Evolutionary conservation across 2,329 filamentous ascomycete genomes (phyloP), one percentile per base, ranked within the genome.

Genomic region (Passalora sequoiae): DNA sequence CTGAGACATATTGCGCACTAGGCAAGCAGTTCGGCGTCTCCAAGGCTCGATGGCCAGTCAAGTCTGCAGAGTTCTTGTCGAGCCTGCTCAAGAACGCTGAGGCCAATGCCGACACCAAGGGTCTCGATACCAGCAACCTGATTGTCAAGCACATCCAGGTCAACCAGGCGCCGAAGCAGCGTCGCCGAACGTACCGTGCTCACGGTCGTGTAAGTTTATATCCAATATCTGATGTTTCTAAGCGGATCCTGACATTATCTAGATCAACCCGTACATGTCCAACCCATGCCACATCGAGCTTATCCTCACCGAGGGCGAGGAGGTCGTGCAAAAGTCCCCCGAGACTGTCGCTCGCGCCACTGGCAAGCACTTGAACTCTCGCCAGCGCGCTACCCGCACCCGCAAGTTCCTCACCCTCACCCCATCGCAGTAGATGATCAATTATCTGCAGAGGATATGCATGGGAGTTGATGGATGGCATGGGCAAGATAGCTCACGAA

Each of bases 181-280:
- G 92, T 71, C 83, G 92, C 77, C 85, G 92, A 74, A 98, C 92
- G 70, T 98, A 98, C 86, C 89, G 92, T 83, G 94, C 94, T 58
- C 92, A 98, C 82, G 92, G 92, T 83, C 89, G 92, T 80, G 91
- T 96, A 94, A 66, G 89, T 88, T 40, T 43, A 31, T 20, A n/a
- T 27, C 13, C 16, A 22, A 9, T 19, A 33, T 9, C 2, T 19
- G 7, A 33, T 13, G 12, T 35, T 17, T 36, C 21, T 20, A 2
- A 38, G 9, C n/a, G 22, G 3, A 29, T 33, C 25, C 41, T 49
- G 29, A 51, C 36, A 12, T 25, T 37, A 4, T 30, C 13, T 41
- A 96, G 89, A 98, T 98, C 80, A 98, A 98, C 84, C 92, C 92
- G 56, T 98, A 97, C 83, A 97, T 98, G 94, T 96, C 89, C 63